These are phyloP conservation scores for Coffea canephora DNA, from an alignment of 257 asterid species.

Conservation along the genomic window DNA sequence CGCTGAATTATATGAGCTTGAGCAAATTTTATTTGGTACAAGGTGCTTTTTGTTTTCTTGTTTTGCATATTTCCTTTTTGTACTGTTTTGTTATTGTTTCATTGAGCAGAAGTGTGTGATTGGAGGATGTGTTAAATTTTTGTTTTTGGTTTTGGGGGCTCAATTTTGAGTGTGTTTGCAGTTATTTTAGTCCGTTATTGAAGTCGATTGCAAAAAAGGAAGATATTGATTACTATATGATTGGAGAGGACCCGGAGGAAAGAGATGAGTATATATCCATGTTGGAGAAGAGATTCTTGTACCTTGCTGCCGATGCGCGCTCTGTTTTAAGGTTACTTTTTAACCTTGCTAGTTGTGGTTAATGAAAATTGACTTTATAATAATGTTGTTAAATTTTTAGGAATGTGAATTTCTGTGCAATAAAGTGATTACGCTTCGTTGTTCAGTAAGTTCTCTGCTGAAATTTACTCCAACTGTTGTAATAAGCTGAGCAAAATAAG, in stretches of 20 bases:
- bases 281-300: constrained; percentile 86
- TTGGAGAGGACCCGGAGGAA: constrained; percentile 78
- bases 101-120: background rate
- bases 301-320: constrained; percentile 96
- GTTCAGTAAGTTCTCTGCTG: too few relatives aligned
- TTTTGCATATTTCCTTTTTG: too few relatives aligned
- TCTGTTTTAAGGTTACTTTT: constrained; percentile 72
- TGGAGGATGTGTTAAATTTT: background rate
- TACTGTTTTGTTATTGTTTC: too few relatives aligned
- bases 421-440: background rate
- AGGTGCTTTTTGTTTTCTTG: constrained; percentile 46
- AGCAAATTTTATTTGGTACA: constrained; percentile 77
- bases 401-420: background rate
- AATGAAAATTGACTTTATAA: background rate
- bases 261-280: constrained; percentile 73
- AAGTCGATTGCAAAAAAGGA: constrained; percentile 65
- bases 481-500: too few relatives aligned
- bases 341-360: constrained; percentile 6
- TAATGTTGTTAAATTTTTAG: too few relatives aligned
- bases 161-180: constrained; percentile 28
- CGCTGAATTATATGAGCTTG: constrained; percentile 78
- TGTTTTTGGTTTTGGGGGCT: background rate
- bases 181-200: constrained; percentile 91
- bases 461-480: background rate
- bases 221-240: constrained; percentile 62